Percentiles rank a stretch among this genome's conserved stretches.
phyloP scores from a whole-genome alignment of 1,139 yeast genomes.

The Blastobotrys aristatus region DNA sequence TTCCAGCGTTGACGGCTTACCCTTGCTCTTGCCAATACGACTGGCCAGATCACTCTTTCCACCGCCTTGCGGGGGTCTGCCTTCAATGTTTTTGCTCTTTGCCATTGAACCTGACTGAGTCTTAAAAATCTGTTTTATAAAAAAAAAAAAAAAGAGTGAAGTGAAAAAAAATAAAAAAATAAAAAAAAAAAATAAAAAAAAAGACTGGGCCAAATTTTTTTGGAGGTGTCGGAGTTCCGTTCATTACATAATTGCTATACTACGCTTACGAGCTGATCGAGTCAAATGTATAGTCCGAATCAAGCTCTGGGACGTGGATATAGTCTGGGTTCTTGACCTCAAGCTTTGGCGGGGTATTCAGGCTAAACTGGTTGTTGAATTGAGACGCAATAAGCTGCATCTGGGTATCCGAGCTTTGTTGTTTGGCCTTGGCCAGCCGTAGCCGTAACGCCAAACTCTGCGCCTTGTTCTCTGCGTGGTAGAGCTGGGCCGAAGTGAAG shows the following conservation, averaged over 20 bases:
- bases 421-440: constrained; percentile 14
- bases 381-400: constrained; percentile 8
- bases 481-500: neutral
- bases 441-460: constrained; percentile 13
- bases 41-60: neutral
- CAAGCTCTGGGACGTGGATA: constrained; percentile 3
- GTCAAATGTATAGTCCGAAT: constrained; percentile 7
- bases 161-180: too few species aligned
- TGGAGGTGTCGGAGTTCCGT: too few species aligned
- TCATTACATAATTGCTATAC: too few species aligned
- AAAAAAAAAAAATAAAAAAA: too few species aligned
- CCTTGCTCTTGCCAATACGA: too few species aligned
- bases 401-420: constrained; percentile 11
- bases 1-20: too few species aligned
- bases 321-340: constrained; percentile 2
- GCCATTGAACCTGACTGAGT: too few species aligned
- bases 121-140: too few species aligned
- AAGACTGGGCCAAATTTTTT: too few species aligned
- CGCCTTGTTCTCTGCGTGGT: constrained; percentile 15
- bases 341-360: neutral
- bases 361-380: neutral
- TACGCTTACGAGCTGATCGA: neutral
- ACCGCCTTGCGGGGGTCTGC: neutral
- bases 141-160: too few species aligned
- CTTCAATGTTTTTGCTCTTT: neutral